phyloP scores from a whole-genome alignment of 2,329 filamentous ascomycete species.

The Alternaria alternata region DNA sequence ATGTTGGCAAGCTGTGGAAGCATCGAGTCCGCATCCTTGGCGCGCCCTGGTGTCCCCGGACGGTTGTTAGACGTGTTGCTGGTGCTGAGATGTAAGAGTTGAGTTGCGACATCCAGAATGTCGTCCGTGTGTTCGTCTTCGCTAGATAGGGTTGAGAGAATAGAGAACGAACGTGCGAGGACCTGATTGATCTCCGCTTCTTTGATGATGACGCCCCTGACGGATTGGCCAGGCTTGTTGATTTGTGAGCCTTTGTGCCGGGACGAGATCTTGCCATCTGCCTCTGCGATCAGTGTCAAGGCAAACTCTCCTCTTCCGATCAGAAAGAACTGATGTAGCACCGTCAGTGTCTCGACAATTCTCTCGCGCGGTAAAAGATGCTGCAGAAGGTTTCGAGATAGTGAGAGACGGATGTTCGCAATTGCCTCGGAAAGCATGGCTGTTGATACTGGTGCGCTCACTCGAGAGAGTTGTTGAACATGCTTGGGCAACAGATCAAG shows the following conservation, averaged over 20 bases:
- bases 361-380: slow-evolving; percentile 79
- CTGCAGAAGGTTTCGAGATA: slow-evolving; percentile 85
- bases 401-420: slow-evolving; percentile 76
- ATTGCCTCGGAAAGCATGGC: slow-evolving; percentile 76
- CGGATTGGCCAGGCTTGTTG: slow-evolving; percentile 54
- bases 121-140: slow-evolving; percentile 80
- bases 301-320: slow-evolving; percentile 91
- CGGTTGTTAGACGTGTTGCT: slow-evolving; percentile 55
- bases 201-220: slow-evolving; percentile 75
- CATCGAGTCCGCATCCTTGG: slow-evolving; percentile 41
- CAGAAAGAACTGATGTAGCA: slow-evolving; percentile 87
- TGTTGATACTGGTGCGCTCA: slow-evolving; percentile 77
- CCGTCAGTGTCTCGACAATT: slow-evolving; percentile 77
- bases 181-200: slow-evolving; percentile 85
- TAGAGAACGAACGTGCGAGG: slow-evolving; percentile 78
- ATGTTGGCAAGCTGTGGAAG: slow-evolving; percentile 52
- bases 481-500: slow-evolving; percentile 72
- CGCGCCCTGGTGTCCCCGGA: slow-evolving; percentile 53
- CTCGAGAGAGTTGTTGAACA: slow-evolving; percentile 70
- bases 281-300: slow-evolving; percentile 82
- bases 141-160: slow-evolving; percentile 77
- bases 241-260: slow-evolving; percentile 66
- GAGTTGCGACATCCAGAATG: slow-evolving; percentile 80
- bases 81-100: slow-evolving; percentile 73
- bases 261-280: slow-evolving; percentile 78